Evolutionary conservation across 31 red algal genomes (phyloP).

Genomic region (Endocladia muricata): DNA sequence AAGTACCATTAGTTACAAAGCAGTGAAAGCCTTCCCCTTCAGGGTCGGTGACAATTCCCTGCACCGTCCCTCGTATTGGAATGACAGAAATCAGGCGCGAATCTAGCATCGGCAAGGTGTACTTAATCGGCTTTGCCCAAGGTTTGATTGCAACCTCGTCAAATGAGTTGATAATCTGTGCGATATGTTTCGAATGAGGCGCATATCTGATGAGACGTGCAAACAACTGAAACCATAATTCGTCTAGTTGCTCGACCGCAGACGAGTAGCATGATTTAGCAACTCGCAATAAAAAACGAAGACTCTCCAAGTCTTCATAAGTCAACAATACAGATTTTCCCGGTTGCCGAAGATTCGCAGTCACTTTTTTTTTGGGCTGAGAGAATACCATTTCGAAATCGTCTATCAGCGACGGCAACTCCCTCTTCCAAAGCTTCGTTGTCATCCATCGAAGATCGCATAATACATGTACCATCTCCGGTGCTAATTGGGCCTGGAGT

Average conservation of each 20-base stretch:
- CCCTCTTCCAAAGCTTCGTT: neutral
- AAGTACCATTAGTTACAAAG: no score
- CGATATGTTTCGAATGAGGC: neutral
- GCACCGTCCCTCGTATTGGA: no score
- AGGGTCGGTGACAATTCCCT: no score
- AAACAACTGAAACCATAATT: conserved; percentile 26
- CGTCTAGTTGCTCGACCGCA: neutral
- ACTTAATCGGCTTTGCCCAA: neutral
- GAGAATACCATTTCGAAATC: neutral
- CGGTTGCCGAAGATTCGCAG: neutral
- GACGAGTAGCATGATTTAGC: neutral
- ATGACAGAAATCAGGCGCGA: no score
- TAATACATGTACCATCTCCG: neutral
- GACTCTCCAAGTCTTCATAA: neutral
- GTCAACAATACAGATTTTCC: no score
- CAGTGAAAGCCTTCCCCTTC: no score
- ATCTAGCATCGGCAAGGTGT: no score
- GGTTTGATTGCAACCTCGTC: neutral
- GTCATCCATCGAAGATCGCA: neutral
- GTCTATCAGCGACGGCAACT: neutral
- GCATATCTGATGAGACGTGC: neutral
- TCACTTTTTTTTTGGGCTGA: neutral
- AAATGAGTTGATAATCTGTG: neutral
- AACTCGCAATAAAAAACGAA: neutral
- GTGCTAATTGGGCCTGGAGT: neutral